Base-by-base conservation (phyloP, 129 eudicot species). In the Dittrichia graveolens region DNA sequence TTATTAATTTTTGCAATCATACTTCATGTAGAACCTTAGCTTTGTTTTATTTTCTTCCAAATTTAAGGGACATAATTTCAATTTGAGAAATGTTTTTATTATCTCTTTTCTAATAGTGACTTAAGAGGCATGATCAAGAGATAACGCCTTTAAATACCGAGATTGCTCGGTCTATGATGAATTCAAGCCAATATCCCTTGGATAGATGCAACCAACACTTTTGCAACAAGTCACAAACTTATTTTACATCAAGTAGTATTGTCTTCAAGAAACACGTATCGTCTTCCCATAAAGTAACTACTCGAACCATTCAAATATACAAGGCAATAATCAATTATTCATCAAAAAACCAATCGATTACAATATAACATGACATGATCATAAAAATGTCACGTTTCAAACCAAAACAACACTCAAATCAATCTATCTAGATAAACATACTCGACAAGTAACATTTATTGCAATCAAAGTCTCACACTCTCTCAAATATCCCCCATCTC, bases 381-480 rank as follows among this genome's bases (percentile, higher is more conserved):
- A 75, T 4, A 41, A 14, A 44, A 59, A 24, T 14, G 69, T 49
- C 69, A 60, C 6, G 41, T 52, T 41, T 19, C 13, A 47, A 48
- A 45, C 6, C n/a, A 69, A 69, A 70, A 61, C 48, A 31, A 69
- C 48, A 70, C 59, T 41, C 59, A 44, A 62, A 61, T 53, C 46
- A 53, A 43, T 37, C 59, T 14, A 15, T 31, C 61, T 9, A 55
- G 2, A 59, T 10, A 60, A 42, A 44, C 13, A 75, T 52, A 47
- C 62, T 13, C 14, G 5, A 1, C 15, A 70, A 43, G 1, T 9
- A 34, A 75, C 15, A 55, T 55, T 66, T 35, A 56, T 75, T 65
- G 43, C 57, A 35, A 4, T 45, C 16, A 35, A 65, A 56, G 50
- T 44, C 74, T 38, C 47, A 14, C 9, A 15, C 3, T 14, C 24